These are phyloP conservation scores for Zanthoxylum bungeanum DNA, from an alignment of 345 rosid genomes.

Conservation along the genomic window DNA sequence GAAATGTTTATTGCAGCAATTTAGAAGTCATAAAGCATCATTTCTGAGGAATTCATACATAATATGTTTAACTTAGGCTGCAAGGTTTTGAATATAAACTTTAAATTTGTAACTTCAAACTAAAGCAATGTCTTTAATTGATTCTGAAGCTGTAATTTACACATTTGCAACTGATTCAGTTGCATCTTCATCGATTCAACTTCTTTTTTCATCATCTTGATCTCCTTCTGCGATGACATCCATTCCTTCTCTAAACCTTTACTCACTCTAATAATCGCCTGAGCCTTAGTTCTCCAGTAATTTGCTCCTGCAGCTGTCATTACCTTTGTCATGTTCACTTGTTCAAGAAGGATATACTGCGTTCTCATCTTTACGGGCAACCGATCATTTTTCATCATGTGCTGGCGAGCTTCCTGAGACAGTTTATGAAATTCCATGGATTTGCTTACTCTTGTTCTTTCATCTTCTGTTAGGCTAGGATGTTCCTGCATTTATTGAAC, in stretches of 20 bases:
- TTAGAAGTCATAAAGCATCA: neutral
- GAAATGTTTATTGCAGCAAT: neutral
- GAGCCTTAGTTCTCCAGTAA: constrained; percentile 32
- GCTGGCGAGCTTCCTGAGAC: constrained; percentile 46
- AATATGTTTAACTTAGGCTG: neutral
- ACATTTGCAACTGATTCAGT: constrained; percentile 42
- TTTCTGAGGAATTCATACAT: neutral
- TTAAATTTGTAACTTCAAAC: neutral
- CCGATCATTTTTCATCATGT: constrained; percentile 38
- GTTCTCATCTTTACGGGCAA: constrained; percentile 32
- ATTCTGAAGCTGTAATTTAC: constrained; percentile 43
- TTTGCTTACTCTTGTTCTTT: constrained; percentile 32
- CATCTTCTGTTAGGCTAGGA: constrained; percentile 45
- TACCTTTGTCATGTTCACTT: constrained; percentile 36
- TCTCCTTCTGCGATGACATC: constrained; percentile 28
- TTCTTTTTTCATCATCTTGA: constrained; percentile 45
- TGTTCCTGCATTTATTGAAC: constrained; percentile 35
- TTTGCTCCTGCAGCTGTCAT: constrained; percentile 24
- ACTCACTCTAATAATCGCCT: constrained; percentile 22
- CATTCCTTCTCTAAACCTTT: constrained; percentile 20
- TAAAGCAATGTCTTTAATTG: constrained; percentile 29
- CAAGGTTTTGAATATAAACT: neutral
- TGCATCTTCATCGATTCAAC: constrained; percentile 51
- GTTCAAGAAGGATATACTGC: constrained; percentile 42
- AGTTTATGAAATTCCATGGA: constrained; percentile 47